Evolutionary conservation across 1,284 basidiomycete genomes (phyloP).

Genomic region (Amylostereum areolatum): DNA sequence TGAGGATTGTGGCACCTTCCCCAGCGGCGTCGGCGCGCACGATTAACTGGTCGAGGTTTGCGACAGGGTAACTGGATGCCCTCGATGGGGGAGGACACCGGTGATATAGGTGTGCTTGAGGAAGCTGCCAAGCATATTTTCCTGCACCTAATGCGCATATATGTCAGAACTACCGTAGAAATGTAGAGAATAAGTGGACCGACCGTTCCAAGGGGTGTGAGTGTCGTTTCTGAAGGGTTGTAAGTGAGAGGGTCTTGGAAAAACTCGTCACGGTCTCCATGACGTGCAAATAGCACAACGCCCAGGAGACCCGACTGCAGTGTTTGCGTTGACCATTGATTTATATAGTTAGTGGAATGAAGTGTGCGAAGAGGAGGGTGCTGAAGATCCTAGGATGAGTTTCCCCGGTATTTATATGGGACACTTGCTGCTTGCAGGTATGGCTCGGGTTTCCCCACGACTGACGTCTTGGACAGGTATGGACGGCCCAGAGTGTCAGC

Average conservation of each 20-base stretch:
- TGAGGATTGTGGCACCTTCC: slow-evolving; percentile 34
- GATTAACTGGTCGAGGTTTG: slow-evolving; percentile 14
- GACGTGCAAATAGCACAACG: slow-evolving; percentile 36
- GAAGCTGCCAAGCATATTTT: slow-evolving; percentile 33
- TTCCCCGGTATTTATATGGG: no score
- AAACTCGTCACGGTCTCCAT: slow-evolving; percentile 38
- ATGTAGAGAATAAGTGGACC: neutral
- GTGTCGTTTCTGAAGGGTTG: slow-evolving; percentile 30
- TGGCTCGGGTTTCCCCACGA: no score
- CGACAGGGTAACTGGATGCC: slow-evolving; percentile 23
- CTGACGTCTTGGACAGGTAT: no score
- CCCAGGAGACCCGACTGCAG: slow-evolving; percentile 19
- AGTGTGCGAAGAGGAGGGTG: no score
- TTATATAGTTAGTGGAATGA: no score
- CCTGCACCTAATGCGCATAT: slow-evolving; percentile 22
- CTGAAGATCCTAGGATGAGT: no score
- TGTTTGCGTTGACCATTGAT: neutral
- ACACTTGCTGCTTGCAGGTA: no score
- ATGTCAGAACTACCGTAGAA: neutral
- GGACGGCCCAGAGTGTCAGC: no score
- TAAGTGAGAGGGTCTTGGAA: slow-evolving; percentile 30
- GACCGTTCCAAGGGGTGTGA: slow-evolving; percentile 34
- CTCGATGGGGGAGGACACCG: slow-evolving; percentile 24
- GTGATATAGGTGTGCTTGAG: slow-evolving; percentile 32
- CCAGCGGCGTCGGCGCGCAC: slow-evolving; percentile 18